Percentiles rank a stretch among this genome's conserved stretches.
Evolutionary conservation across 164 flowering plant genomes (phyloP).

Genomic region (Magnolia officinalis): DNA sequence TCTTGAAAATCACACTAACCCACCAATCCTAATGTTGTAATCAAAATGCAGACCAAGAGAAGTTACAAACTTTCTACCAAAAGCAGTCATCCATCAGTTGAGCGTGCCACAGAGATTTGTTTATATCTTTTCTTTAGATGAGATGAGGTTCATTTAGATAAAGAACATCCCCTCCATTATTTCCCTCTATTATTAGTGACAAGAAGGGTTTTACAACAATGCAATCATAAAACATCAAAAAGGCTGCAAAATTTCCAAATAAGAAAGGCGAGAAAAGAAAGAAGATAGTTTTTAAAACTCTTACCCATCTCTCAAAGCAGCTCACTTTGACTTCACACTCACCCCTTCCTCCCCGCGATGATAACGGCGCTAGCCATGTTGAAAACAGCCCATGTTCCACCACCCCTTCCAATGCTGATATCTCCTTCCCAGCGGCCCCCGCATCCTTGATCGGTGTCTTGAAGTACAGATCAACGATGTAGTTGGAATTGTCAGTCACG

Average conservation of each 20-base stretch:
- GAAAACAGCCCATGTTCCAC: slow-evolving; percentile 18
- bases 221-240: not conserved
- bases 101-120: not conserved
- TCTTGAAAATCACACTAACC: not conserved
- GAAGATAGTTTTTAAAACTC: not conserved
- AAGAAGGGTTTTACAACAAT: not conserved
- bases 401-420: slow-evolving; percentile 15
- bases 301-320: not conserved
- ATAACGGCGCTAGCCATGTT: slow-evolving; percentile 17
- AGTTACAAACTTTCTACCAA: not conserved
- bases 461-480: slow-evolving; percentile 18
- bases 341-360: slow-evolving; percentile 13
- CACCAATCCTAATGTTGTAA: not conserved
- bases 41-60: not conserved
- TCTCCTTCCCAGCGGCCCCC: slow-evolving; percentile 12
- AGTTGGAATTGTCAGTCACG: slow-evolving; percentile 17
- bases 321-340: slow-evolving; percentile 14
- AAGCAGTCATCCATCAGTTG: not conserved
- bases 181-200: not conserved
- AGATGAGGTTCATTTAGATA: not conserved
- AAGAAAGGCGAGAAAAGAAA: not conserved
- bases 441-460: slow-evolving; percentile 17
- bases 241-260: not conserved
- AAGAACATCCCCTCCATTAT: not conserved
- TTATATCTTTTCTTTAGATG: not conserved